These are phyloP conservation scores for Eucalyptus marginata DNA, from an alignment of 345 rosid genomes.

Conservation along the genomic window DNA sequence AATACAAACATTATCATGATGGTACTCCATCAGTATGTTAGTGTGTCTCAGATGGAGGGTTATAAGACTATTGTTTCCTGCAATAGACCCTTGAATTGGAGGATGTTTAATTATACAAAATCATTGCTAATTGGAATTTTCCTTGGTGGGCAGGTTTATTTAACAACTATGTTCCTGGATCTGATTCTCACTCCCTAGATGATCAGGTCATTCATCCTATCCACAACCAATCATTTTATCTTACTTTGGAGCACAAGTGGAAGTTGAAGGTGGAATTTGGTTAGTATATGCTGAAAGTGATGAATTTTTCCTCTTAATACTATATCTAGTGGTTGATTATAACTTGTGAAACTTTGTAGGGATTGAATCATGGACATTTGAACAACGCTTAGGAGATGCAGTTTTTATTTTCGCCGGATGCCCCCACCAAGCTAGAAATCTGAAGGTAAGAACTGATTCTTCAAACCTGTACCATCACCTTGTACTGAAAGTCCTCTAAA, in stretches of 20 bases:
- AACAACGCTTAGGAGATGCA: conserved; percentile 75
- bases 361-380: conserved; percentile 85
- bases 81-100: not conserved
- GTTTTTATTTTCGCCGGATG: conserved; percentile 93
- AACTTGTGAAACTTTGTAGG: conserved; percentile 17
- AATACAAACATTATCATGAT: not conserved
- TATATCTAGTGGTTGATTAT: not conserved
- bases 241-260: conserved; percentile 56
- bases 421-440: conserved; percentile 95
- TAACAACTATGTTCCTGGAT: not conserved
- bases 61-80: not conserved
- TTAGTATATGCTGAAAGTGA: conserved; percentile 5
- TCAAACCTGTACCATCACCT: not conserved
- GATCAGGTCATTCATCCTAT: conserved; percentile 65
- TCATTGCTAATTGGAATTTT: not conserved
- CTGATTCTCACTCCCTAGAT: not conserved
- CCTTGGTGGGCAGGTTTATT: not conserved
- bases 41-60: not conserved
- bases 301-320: not conserved
- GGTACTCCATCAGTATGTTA: not conserved
- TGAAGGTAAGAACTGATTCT: conserved; percentile 33
- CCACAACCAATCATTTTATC: conserved; percentile 70
- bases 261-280: conserved; percentile 75
- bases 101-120: not conserved
- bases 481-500: not conserved